Conservation (phyloP, 164 flowering plant genomes). For the Sedum album region DNA sequence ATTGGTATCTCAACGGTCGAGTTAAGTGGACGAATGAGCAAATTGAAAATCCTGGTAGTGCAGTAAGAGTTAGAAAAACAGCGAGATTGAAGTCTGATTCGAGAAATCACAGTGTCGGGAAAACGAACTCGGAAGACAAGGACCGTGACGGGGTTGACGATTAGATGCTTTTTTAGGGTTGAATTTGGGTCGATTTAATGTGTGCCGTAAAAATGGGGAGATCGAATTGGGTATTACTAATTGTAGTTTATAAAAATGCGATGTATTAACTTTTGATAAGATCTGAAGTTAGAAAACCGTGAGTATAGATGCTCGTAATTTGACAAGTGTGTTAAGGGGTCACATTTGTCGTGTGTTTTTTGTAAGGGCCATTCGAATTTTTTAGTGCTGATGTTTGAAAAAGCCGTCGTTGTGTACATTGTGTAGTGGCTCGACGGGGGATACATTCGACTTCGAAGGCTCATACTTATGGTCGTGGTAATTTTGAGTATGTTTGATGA, state of each 20-base stretch:
- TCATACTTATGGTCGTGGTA: too few species aligned
- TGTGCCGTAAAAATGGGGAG: not conserved
- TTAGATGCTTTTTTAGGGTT: not conserved
- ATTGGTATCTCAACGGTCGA: not conserved
- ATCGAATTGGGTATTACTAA: not conserved
- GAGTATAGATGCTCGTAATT: too few species aligned
- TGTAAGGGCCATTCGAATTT: too few species aligned
- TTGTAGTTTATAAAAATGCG: not conserved
- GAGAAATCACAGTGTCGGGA: not conserved
- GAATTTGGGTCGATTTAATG: not conserved
- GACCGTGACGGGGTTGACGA: constrained; percentile 1
- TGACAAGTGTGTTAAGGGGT: too few species aligned
- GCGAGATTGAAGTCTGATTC: not conserved
- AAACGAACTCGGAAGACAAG: not conserved
- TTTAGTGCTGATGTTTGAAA: too few species aligned
- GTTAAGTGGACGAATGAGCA: not conserved
- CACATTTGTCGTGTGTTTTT: too few species aligned
- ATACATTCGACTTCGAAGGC: too few species aligned
- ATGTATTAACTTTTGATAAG: too few species aligned
- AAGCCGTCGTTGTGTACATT: too few species aligned
- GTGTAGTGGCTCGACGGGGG: too few species aligned
- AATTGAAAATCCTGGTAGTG: not conserved
- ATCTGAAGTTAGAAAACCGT: too few species aligned
- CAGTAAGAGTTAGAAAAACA: not conserved
- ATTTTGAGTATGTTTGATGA: too few species aligned